Evolutionary conservation across 2,329 filamentous ascomycete species (phyloP), one percentile per base, ranked within the genome.

Genomic region (Aspergillus terreus): DNA sequence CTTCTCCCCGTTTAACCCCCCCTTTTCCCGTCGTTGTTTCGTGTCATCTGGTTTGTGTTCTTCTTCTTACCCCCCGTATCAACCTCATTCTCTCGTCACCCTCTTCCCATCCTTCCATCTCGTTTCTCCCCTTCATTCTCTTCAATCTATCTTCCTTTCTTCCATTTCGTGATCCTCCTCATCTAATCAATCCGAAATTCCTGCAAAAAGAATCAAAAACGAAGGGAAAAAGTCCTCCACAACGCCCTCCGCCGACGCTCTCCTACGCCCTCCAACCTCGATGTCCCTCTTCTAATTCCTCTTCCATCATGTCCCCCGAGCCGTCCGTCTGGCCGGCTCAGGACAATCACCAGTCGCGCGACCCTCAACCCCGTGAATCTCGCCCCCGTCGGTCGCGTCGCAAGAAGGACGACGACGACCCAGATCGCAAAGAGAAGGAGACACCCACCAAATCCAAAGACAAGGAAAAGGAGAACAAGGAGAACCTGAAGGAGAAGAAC

Each of bases 391-490:
- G 68, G 61, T 69, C 70, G 61, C 70, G 71, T 62, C 68, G 71
- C 50, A 71, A 73, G 67, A 70, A 74, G 67, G 67, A 73, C 54
- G 68, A 70, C 55, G 62, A 66, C 47, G 61, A 63, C 23, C 47
- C 57, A 55, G 56, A 64, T 53, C 49, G 61, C 49, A 63, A 66
- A 53, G 55, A 65, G 9, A 51, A 58, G 32, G 21, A 38, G 35
- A 38, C 15, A 17, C 7, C n/a, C n/a, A 14, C 43, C 58, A 62
- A 63, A 38, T 58, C 60, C 17, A 63, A 60, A n/a, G 51, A 55
- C 3, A 58, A 57, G n/a, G 57, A 55, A 4, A 63, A 59, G 40
- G 54, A 58, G 30, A 57, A 58, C 19, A 56, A 53, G 40, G 53
- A 58, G 19, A 44, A 44, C 6, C 11, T 30, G 41, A 64, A 65